These are phyloP conservation scores for Bryoerythrophyllum caledonicum DNA, from an alignment of 225 moss, liverwort and hornwort species.

Conservation along the genomic window DNA sequence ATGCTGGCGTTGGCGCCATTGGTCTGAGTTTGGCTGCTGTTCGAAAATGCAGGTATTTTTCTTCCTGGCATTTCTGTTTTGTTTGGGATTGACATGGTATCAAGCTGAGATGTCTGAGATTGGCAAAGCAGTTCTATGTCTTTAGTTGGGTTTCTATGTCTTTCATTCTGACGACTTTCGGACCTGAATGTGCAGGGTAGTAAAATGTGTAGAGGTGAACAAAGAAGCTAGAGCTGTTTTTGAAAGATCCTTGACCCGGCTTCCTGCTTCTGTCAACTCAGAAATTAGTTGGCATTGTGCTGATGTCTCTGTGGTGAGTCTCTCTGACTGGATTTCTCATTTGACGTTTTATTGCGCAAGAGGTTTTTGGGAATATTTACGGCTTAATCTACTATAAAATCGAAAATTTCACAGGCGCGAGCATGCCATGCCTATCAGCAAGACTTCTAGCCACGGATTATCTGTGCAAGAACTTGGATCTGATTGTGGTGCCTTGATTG, in stretches of 20 bases:
- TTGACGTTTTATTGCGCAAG: constrained; percentile 10
- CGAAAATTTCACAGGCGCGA: background rate
- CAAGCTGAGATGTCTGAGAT: background rate
- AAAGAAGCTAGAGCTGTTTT: constrained; percentile 83
- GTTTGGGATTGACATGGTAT: background rate
- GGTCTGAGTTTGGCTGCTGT: constrained; percentile 88
- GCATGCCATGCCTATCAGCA: background rate
- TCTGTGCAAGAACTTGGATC: background rate
- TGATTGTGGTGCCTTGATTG: constrained; percentile 21
- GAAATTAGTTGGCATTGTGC: constrained; percentile 98
- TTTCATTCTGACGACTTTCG: background rate
- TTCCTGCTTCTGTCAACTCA: constrained; percentile 72
- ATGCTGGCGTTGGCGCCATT: constrained; percentile 94
- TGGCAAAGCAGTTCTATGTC: background rate
- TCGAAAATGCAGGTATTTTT: constrained; percentile 74
- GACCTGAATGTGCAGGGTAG: constrained; percentile 51
- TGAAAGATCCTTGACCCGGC: constrained; percentile 69
- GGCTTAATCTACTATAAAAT: background rate
- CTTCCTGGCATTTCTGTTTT: constrained; percentile 18
- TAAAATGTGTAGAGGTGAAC: constrained; percentile 97
- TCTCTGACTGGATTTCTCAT: background rate
- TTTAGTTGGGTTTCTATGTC: constrained; percentile 2
- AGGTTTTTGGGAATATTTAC: background rate
- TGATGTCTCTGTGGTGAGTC: constrained; percentile 79
- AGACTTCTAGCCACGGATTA: background rate